These are phyloP conservation scores for Rusavskia elegans DNA, from an alignment of 495 filamentous ascomycete genomes.

Conservation along the genomic window DNA sequence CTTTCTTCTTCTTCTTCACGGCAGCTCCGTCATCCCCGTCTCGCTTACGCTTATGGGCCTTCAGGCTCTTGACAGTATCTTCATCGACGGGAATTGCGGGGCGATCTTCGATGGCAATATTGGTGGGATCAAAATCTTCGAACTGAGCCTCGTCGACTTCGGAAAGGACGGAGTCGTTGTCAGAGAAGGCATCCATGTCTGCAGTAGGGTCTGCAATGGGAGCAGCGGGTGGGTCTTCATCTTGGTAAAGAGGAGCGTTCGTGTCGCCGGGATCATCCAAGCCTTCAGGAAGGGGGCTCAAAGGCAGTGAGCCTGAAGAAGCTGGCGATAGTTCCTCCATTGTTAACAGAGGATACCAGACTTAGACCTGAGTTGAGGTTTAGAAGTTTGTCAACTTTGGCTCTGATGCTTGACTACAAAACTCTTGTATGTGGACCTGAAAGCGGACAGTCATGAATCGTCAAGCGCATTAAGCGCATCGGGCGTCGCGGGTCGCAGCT, in stretches of 20 bases:
- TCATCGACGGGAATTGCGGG: slow-evolving; percentile 73
- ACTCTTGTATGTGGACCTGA: too few relatives aligned
- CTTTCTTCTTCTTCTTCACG: slow-evolving; percentile 43
- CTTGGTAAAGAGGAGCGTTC: slow-evolving; percentile 25
- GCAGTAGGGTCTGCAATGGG: slow-evolving; percentile 20
- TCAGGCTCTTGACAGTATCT: slow-evolving; percentile 60
- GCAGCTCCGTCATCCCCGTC: slow-evolving; percentile 39
- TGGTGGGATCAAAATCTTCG: slow-evolving; percentile 71
- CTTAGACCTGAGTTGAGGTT: not conserved
- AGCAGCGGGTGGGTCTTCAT: slow-evolving; percentile 21
- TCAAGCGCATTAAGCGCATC: too few relatives aligned
- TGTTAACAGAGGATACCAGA: not conserved
- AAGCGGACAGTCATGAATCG: too few relatives aligned
- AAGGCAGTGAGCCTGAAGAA: not conserved
- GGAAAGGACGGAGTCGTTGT: slow-evolving; percentile 74
- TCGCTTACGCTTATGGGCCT: slow-evolving; percentile 69
- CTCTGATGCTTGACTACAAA: too few relatives aligned
- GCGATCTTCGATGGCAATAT: slow-evolving; percentile 60
- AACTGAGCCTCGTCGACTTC: slow-evolving; percentile 95
- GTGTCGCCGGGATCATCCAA: slow-evolving; percentile 27
- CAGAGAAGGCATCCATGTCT: slow-evolving; percentile 35
- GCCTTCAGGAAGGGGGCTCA: slow-evolving; percentile 22
- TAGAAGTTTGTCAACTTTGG: too few relatives aligned
- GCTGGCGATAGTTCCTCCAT: not conserved
- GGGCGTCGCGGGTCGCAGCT: too few relatives aligned